Conservation (phyloP, 2,329 filamentous ascomycete genomes). For the Colletotrichum sp. region DNA sequence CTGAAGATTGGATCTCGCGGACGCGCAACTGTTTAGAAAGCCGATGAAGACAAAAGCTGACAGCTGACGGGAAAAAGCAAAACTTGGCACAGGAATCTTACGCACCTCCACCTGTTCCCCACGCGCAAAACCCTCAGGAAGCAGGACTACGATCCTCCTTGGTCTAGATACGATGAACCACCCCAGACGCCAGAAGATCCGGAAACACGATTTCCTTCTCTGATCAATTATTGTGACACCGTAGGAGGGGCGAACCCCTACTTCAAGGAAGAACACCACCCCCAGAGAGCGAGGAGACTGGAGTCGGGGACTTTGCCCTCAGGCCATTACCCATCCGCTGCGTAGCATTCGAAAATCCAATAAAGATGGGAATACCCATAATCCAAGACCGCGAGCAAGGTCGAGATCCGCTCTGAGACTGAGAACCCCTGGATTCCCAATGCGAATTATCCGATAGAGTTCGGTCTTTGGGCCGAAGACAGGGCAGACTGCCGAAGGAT, state of each 20-base stretch:
- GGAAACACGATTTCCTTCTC: not conserved
- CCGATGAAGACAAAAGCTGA: not conserved
- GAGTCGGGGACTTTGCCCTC: not conserved
- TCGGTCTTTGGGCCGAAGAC: not conserved
- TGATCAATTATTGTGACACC: not conserved
- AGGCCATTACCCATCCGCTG: not conserved
- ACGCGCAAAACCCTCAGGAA: not conserved
- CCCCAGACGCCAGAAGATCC: not conserved
- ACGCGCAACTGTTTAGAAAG: not conserved
- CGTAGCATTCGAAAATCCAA: not conserved
- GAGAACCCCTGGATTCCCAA: not conserved
- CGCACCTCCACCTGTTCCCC: not conserved
- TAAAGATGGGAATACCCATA: not conserved
- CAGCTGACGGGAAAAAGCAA: not conserved
- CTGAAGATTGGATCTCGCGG: not conserved
- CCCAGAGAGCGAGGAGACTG: not conserved
- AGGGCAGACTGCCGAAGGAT: not conserved
- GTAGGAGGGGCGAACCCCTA: not conserved
- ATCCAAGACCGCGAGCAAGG: not conserved
- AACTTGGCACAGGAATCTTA: not conserved
- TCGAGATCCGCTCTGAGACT: not conserved
- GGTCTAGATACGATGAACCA: conserved; percentile 3
- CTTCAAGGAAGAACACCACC: not conserved
- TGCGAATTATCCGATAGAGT: not conserved
- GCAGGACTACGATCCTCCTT: not conserved